These are phyloP conservation scores for Pyrenochaeta sp. DNA, from an alignment of 2,329 filamentous ascomycete species.

Conservation along the genomic window DNA sequence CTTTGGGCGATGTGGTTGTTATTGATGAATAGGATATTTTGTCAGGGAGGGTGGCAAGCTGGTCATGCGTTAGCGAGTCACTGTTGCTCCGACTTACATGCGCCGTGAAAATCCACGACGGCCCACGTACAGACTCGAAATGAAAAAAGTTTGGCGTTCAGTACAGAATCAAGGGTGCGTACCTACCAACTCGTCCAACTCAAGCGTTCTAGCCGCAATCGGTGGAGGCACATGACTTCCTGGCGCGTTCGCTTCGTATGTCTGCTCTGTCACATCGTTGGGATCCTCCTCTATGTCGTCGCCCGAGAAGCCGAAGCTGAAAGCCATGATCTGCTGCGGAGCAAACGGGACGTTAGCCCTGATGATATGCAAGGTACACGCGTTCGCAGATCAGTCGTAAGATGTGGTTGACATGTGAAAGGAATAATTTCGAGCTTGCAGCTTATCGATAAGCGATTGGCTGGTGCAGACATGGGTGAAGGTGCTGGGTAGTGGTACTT, in stretches of 20 bases:
- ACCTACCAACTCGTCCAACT: conserved; percentile 59
- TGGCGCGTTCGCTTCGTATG: background rate
- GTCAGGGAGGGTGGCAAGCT: conserved; percentile 71
- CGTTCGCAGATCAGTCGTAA: background rate
- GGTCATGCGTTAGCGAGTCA: conserved; percentile 2
- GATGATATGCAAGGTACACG: background rate
- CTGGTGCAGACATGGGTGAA: conserved; percentile 19
- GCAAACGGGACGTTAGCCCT: background rate
- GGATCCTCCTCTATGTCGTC: conserved; percentile 65
- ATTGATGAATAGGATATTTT: conserved; percentile 76
- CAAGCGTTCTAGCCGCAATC: conserved; percentile 52
- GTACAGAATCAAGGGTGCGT: background rate
- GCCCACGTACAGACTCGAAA: background rate
- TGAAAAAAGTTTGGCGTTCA: background rate
- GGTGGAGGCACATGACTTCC: conserved; percentile 35
- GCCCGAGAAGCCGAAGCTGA: conserved; percentile 67
- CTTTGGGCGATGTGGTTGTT: conserved; percentile 67
- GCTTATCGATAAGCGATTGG: conserved; percentile 35
- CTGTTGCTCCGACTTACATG: too few species aligned
- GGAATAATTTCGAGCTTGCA: conserved; percentile 13
- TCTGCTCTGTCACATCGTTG: conserved; percentile 39
- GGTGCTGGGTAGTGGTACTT: background rate
- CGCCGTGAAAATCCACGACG: background rate
- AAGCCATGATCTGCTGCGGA: conserved; percentile 41
- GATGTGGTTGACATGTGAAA: conserved; percentile 11